Percentiles rank a stretch among this genome's conserved stretches.
phyloP scores from a whole-genome alignment of 305 asterid species.

The Fraxinus angustifolia region DNA sequence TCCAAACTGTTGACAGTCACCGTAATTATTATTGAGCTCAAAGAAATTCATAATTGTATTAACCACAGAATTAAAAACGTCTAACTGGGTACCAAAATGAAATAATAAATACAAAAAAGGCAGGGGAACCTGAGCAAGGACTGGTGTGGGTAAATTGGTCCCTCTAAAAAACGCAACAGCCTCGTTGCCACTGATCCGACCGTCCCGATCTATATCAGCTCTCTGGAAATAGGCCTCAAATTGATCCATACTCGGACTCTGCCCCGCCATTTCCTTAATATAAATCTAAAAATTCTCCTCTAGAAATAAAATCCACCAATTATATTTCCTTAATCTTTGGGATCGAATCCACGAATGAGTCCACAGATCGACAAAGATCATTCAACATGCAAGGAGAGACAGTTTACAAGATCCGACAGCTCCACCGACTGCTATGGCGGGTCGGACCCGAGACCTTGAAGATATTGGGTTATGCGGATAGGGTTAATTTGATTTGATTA shows the following conservation, averaged over 20 bases:
- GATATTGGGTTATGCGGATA: conserved; percentile 12
- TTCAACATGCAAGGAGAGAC: conserved; percentile 26
- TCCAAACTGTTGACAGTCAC: conserved; percentile 18
- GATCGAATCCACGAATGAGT: conserved; percentile 35
- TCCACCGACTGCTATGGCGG: neutral
- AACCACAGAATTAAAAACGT: conserved; percentile 6
- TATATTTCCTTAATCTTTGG: neutral
- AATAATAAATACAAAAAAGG: neutral
- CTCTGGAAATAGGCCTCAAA: conserved; percentile 68
- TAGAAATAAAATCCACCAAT: neutral
- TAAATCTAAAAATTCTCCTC: conserved; percentile 17
- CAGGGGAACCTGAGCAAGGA: conserved; percentile 67
- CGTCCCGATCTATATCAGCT: conserved; percentile 85
- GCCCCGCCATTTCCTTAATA: conserved; percentile 40
- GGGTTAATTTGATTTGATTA: neutral
- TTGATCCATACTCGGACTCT: conserved; percentile 50
- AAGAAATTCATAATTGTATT: conserved; percentile 7
- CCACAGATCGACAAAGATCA: conserved; percentile 37
- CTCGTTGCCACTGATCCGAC: conserved; percentile 71
- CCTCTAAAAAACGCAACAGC: conserved; percentile 71
- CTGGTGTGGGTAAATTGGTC: conserved; percentile 60
- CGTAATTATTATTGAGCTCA: conserved; percentile 3
- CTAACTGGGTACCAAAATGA: neutral
- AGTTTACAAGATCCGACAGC: conserved; percentile 1
- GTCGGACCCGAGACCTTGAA: conserved; percentile 21